Evolutionary conservation across 163 green algal species (phyloP).

Genomic region (Volvox carteri): DNA sequence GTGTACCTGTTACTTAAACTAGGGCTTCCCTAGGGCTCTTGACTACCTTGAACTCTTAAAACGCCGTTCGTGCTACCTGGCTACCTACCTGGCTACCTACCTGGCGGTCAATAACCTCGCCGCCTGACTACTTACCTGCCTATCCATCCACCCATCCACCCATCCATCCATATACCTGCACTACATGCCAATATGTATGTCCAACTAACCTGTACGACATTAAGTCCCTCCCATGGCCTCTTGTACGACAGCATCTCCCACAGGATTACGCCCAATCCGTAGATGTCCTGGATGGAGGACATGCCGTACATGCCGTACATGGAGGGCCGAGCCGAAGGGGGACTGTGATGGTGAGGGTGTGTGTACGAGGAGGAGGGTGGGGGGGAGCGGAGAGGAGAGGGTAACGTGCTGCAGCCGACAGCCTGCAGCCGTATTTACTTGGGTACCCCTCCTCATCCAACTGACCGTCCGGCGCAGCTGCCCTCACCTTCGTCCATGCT

Average conservation of each 20-base stretch:
- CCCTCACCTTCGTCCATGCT: too few species aligned
- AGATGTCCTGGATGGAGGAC: conserved; percentile 1
- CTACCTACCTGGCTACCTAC: background rate
- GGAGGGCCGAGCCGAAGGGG: too few species aligned
- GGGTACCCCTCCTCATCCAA: too few species aligned
- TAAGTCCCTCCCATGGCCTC: background rate
- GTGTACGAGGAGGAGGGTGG: too few species aligned
- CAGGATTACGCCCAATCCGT: background rate
- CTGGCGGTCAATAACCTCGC: background rate
- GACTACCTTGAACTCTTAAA: background rate
- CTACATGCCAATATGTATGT: too few species aligned
- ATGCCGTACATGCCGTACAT: too few species aligned
- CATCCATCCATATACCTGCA: background rate
- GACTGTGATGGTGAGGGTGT: background rate
- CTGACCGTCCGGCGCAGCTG: too few species aligned
- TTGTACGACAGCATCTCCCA: conserved; percentile 35
- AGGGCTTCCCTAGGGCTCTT: background rate
- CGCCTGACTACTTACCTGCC: background rate
- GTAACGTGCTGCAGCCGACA: too few species aligned
- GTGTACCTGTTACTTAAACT: background rate
- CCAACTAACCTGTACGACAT: background rate
- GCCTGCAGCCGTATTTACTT: too few species aligned
- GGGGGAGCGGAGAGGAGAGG: too few species aligned
- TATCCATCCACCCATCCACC: background rate
- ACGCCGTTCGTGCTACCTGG: background rate